Base-by-base conservation (phyloP, 306 rosid genomes). In the Arachis hypogaea region DNA sequence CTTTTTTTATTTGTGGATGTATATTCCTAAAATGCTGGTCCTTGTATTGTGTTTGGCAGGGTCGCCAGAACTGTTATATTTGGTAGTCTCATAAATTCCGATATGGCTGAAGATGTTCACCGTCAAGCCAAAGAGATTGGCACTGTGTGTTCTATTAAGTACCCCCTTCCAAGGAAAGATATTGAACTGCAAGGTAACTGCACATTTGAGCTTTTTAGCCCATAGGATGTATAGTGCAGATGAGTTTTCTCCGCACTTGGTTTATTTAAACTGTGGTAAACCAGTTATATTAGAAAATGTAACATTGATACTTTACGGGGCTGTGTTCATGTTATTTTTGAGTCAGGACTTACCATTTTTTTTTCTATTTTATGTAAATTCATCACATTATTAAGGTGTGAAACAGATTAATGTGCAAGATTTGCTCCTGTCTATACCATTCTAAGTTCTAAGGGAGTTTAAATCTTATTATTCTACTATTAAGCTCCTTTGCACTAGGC, bases 21-120 rank as follows among this genome's bases (percentile, higher is more conserved):
- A 14, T 59, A 30, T 70, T 44, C 56, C 52, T 72, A 33, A 59
- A 69, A 42, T 28, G 62, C 1, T 84, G 75, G 55, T 59, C 52
- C 69, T 67, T 78, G 6, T 81, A 6, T 72, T 11, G 43, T 67
- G 78, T 58, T 81, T 22, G 84, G 80, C 82, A 94, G 98, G 90
- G 91, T 92, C 87, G 98, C 98, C 46, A 92, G 96, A 81, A 92
- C 96, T 64, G 90, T 94, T 65, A 79, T 92, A 75, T 81, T 92
- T 63, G 98, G 98, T 49, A 90, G 96, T 78, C 98, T 91, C 60
- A 51, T 83, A 49, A 80, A 85, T 83, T 86, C 89, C 40, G 85
- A 77, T 57, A 88, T 94, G 86, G 97, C 97, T 6, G 96, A 87
- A 80, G 87, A 77, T 67, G 89, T 90, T 83, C 97, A 92, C 59